Evolutionary conservation across 169 alveolate species (phyloP), one percentile per base, ranked within the genome.

Genomic region (Pseudocohnilembus persalinus): DNA sequence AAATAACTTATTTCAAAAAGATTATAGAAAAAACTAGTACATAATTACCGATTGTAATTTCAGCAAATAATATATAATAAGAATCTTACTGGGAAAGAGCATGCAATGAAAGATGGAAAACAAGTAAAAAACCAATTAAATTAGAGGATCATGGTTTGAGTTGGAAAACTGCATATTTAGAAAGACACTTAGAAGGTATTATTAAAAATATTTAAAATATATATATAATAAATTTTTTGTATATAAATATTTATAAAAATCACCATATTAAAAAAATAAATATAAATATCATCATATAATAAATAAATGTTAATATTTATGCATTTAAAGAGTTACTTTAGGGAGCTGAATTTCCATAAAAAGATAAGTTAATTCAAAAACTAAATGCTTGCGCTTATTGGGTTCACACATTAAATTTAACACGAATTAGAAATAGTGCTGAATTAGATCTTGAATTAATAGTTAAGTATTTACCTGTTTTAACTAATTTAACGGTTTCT

Each of bases 41-140:
- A 29, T 65, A 74, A 32, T 65, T 86, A 31, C 87, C 85, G 31
- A 83, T 86, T n/a, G 32, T 76, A 27, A 80, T 82, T 29, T 80
- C 82, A 64, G 83, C 78, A 65, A 68, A 74, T 64, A 79, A 83
- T 32, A 86, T 86, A 6, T 34, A 74, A 29, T 74, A 86, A 63
- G 90, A 86, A 64, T 49, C 77, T n/a, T 86, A 80, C 80, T 86
- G 90, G 90, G 32, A 86, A 74, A 29, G 83, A 49, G 86, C 90
- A 25, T 86, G 90, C 72, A 78, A 80, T 49, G 75, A 78, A 1
- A 86, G 76, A 74, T 86, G 90, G 90, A 75, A 81, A 81, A 83
- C 74, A 34, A 64, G 87, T 31, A 81, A 86, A 31, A 86, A 83
- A 75, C 35, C 87, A 73, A 86, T 86, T 24, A 81, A 86, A 74